Evolutionary conservation across 73 alveolate species (phyloP).

Genomic region (Effrenium voratum): DNA sequence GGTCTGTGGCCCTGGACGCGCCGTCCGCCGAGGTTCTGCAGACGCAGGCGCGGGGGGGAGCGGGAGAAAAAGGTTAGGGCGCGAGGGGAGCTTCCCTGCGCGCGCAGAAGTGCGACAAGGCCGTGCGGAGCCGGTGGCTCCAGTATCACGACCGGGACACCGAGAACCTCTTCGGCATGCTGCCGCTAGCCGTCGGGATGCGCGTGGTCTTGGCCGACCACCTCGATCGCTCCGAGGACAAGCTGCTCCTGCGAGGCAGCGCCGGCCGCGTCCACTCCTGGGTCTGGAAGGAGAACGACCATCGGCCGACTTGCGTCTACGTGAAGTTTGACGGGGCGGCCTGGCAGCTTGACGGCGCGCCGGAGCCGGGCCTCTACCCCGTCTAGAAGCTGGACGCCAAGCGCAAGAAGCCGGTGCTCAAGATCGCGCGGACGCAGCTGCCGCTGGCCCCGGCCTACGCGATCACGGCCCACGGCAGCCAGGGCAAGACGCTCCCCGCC

Average conservation of each 20-base stretch:
- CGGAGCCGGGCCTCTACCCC: too few relatives aligned
- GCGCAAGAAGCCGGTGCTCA: too few relatives aligned
- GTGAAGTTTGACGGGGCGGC: too few relatives aligned
- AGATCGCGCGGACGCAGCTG: too few relatives aligned
- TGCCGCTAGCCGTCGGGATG: slow-evolving; percentile 18
- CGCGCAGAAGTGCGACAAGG: slow-evolving; percentile 10
- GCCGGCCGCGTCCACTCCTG: not conserved
- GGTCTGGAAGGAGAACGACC: not conserved
- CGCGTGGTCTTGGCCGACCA: slow-evolving; percentile 5
- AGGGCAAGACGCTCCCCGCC: too few relatives aligned
- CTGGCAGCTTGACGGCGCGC: too few relatives aligned
- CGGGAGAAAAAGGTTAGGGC: too few relatives aligned
- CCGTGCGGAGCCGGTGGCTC: not conserved
- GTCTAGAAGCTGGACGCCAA: too few relatives aligned
- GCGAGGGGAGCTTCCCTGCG: too few relatives aligned
- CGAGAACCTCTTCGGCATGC: slow-evolving; percentile 30
- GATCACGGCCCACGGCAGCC: too few relatives aligned
- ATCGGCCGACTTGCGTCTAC: not conserved
- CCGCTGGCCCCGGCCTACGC: too few relatives aligned
- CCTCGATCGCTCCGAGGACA: slow-evolving; percentile 1
- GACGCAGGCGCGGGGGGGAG: not conserved
- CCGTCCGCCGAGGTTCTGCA: slow-evolving; percentile 8
- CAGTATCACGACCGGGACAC: slow-evolving; percentile 37
- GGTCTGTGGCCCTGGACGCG: slow-evolving; percentile 24
- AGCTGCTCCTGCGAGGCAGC: not conserved